Conservation (phyloP, 371 early-diverging fungal species). For the Mucor lusitanicus region DNA sequence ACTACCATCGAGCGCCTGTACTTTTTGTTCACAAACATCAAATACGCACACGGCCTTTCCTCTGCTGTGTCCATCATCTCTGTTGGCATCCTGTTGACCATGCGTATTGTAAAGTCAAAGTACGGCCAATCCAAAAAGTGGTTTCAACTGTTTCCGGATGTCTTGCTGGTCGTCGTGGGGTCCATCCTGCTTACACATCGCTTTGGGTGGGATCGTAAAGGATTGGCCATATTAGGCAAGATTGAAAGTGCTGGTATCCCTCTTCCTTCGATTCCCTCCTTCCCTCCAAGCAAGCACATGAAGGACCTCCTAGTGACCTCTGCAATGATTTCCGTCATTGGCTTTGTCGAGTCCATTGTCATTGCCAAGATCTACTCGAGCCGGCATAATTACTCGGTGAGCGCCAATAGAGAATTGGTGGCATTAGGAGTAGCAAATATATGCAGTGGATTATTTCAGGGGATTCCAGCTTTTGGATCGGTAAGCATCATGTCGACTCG, state of each 20-base stretch:
- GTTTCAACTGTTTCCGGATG: slow-evolving; percentile 84
- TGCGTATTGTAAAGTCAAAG: slow-evolving; percentile 61
- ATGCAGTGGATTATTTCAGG: slow-evolving; percentile 78
- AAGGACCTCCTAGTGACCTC: slow-evolving; percentile 60
- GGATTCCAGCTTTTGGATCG: slow-evolving; percentile 90
- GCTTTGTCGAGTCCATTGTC: slow-evolving; percentile 94
- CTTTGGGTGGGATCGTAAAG: slow-evolving; percentile 69
- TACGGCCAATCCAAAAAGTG: slow-evolving; percentile 40
- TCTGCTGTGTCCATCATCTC: slow-evolving; percentile 68
- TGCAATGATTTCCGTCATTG: slow-evolving; percentile 87
- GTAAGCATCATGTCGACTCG: slow-evolving; percentile 25
- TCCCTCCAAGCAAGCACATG: slow-evolving; percentile 61
- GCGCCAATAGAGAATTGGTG: slow-evolving; percentile 93
- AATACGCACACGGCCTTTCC: slow-evolving; percentile 66
- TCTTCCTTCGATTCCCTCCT: slow-evolving; percentile 58
- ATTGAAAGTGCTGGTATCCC: slow-evolving; percentile 66
- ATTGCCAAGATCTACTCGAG: slow-evolving; percentile 89
- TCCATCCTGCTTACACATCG: slow-evolving; percentile 67
- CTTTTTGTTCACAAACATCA: slow-evolving; percentile 58
- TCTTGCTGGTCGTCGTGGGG: slow-evolving; percentile 78
- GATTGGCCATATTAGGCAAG: slow-evolving; percentile 74
- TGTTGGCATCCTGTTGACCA: slow-evolving; percentile 63
- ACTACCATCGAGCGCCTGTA: slow-evolving; percentile 75
- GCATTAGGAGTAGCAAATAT: slow-evolving; percentile 89
- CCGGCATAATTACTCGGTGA: slow-evolving; percentile 85